A percentile compares a stretch with the other conserved stretches of the same genome.
Conservation (phyloP, 73 alveolate genomes). For the Effrenium voratum region DNA sequence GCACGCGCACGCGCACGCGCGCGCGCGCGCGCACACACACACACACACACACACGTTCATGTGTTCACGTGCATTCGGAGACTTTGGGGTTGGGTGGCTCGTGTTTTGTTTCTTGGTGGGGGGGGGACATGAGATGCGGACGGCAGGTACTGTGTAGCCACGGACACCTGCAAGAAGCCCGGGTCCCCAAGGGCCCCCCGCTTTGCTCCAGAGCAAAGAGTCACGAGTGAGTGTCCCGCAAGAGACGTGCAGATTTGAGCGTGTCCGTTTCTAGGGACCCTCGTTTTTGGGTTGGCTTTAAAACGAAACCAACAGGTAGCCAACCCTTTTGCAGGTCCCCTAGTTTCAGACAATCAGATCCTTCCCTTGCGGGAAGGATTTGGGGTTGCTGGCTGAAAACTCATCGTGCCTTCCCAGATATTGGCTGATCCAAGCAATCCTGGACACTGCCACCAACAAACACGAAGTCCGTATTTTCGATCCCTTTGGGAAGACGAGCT, state of each 20-base stretch:
- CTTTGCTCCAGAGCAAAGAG: too few relatives aligned
- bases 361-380: too few relatives aligned
- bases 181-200: neutral
- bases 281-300: neutral
- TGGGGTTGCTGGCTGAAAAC: neutral
- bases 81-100: too few relatives aligned
- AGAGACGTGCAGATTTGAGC: too few relatives aligned
- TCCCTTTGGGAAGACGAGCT: too few relatives aligned
- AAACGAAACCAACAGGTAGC: neutral
- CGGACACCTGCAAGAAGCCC: constrained; percentile 84
- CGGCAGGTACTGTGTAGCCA: constrained; percentile 85
- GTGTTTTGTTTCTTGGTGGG: too few relatives aligned
- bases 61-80: too few relatives aligned
- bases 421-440: too few relatives aligned
- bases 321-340: neutral
- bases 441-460: too few relatives aligned
- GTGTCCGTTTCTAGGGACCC: neutral
- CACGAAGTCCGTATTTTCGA: too few relatives aligned
- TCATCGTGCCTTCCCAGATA: neutral
- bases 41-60: constrained; percentile 21
- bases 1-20: neutral
- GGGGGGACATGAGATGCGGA: too few relatives aligned
- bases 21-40: neutral
- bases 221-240: neutral
- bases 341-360: neutral